Conservation (phyloP, 164 flowering plant species). For the Malania oleifera region DNA sequence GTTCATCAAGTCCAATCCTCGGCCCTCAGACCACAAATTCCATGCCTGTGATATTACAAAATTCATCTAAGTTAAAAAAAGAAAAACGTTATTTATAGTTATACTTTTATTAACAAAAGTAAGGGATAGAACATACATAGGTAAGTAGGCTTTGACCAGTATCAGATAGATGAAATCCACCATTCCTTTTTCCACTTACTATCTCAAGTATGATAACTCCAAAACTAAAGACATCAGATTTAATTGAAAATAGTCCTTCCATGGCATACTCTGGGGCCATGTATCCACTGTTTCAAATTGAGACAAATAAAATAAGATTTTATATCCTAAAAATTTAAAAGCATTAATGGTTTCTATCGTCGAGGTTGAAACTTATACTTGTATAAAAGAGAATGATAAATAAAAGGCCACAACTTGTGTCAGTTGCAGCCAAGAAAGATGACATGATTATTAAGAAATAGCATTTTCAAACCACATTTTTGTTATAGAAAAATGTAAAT, state of each 20-base stretch:
- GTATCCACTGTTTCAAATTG: constrained; percentile 19
- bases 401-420: no score
- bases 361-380: background rate
- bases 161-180: constrained; percentile 15
- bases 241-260: constrained; percentile 27
- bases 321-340: no score
- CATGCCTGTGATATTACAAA: constrained; percentile 37
- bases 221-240: constrained; percentile 33
- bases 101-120: no score
- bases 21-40: constrained; percentile 34
- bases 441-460: no score
- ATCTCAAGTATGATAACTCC: constrained; percentile 38
- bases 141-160: constrained; percentile 16
- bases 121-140: constrained; percentile 6
- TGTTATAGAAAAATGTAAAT: no score
- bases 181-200: constrained; percentile 26
- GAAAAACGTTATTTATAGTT: no score
- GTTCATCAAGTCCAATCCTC: constrained; percentile 32
- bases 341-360: no score
- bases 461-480: no score
- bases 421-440: no score
- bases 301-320: no score
- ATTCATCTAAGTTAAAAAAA: no score
- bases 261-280: constrained; percentile 41
- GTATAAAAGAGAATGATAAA: no score